Evolutionary conservation across 2,329 filamentous ascomycete species (phyloP).

Genomic region (Ophiocordyceps robertsii): DNA sequence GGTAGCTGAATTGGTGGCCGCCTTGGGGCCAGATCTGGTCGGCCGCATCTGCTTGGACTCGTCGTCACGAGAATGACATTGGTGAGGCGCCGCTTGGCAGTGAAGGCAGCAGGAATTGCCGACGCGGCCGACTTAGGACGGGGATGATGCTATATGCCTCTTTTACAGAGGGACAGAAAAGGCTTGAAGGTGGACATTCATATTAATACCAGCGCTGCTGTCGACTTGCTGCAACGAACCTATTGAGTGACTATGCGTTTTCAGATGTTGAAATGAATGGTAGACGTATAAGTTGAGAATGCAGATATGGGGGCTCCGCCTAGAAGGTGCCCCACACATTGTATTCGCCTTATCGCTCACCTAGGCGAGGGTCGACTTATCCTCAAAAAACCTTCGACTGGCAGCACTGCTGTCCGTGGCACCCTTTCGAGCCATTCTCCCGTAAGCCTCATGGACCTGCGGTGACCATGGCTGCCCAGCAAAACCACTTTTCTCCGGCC

Average conservation of each 20-base stretch:
- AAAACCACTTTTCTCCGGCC: conserved; percentile 76
- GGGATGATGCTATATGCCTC: background rate
- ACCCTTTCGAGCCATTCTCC: background rate
- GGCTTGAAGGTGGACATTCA: too few species aligned
- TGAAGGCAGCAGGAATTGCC: too few species aligned
- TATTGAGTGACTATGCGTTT: too few species aligned
- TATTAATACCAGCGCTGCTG: too few species aligned
- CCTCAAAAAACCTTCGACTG: conserved; percentile 11
- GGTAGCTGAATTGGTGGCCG: conserved; percentile 54
- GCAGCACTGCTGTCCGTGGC: background rate
- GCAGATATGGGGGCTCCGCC: too few species aligned
- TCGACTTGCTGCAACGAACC: too few species aligned
- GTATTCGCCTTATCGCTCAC: conserved; percentile 16
- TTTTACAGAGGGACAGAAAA: too few species aligned
- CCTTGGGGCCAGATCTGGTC: conserved; percentile 47
- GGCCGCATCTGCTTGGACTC: conserved; percentile 41
- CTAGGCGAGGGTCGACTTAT: conserved; percentile 14
- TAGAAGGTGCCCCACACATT: conserved; percentile 4
- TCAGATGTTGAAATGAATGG: too few species aligned
- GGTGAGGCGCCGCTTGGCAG: too few species aligned
- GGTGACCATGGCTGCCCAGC: conserved; percentile 47
- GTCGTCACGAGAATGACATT: background rate
- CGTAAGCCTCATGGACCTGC: background rate
- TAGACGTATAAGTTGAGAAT: too few species aligned
- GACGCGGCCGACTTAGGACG: background rate